Evolutionary conservation across 768 basidiomycete genomes (phyloP).

Genomic region (Hypsizygus marmoreus): DNA sequence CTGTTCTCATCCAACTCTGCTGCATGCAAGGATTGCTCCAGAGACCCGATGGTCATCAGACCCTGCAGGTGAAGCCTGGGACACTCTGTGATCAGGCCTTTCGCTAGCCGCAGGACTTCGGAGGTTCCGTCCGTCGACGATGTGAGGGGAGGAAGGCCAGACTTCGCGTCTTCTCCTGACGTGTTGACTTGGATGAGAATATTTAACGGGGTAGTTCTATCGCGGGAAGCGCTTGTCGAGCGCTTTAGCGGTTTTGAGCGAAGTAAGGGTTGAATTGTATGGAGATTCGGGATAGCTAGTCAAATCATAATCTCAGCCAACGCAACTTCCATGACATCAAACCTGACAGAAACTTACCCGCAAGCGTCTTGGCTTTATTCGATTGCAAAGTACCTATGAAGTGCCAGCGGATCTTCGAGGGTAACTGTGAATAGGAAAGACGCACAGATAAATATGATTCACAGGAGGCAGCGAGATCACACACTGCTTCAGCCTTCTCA

Average conservation of each 20-base stretch:
- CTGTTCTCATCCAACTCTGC: slow-evolving; percentile 49
- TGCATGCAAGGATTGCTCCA: slow-evolving; percentile 64
- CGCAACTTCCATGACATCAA: too few species aligned
- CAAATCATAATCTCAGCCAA: too few species aligned
- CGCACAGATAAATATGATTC: slow-evolving; percentile 2
- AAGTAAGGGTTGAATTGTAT: slow-evolving; percentile 86
- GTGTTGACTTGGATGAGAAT: slow-evolving; percentile 95
- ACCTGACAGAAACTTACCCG: slow-evolving; percentile 50
- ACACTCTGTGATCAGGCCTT: slow-evolving; percentile 70
- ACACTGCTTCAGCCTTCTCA: slow-evolving; percentile 76
- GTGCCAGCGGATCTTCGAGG: slow-evolving; percentile 89
- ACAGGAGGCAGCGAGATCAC: slow-evolving; percentile 12
- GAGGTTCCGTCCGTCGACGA: slow-evolving; percentile 33
- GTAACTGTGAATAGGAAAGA: slow-evolving; percentile 56
- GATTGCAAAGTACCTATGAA: slow-evolving; percentile 94
- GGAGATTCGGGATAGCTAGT: slow-evolving; percentile 89
- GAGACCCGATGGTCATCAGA: slow-evolving; percentile 95
- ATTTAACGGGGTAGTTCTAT: slow-evolving; percentile 65
- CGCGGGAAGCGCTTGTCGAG: slow-evolving; percentile 69
- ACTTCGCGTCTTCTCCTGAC: slow-evolving; percentile 89
- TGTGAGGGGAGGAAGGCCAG: slow-evolving; percentile 71
- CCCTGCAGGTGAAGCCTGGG: slow-evolving; percentile 78
- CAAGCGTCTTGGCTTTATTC: slow-evolving; percentile 90
- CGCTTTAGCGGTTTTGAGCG: slow-evolving; percentile 75
- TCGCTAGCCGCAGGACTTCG: slow-evolving; percentile 68